Base-by-base conservation (phyloP, 1,284 basidiomycete genomes). In the Mycena sp. region DNA sequence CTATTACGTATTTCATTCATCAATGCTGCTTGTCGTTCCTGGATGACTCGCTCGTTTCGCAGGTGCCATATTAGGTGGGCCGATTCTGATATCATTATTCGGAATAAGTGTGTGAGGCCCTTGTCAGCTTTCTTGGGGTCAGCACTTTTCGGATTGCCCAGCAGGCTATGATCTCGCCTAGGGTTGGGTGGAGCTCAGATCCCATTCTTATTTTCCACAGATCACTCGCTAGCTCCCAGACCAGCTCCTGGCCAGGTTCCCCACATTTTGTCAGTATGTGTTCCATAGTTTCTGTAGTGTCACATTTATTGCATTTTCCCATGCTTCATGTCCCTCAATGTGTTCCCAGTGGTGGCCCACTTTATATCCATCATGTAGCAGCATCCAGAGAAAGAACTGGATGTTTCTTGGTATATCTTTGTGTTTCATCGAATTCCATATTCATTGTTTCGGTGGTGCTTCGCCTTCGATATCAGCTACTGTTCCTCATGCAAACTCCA, bases 131-230 rank as follows among this genome's bases (percentile, higher is more conserved):
- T 19, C 51, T 21, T 5, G 29, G 37, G 12, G 32, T 45, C 37
- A n/a, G n/a, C 16, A 6, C 17, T 37, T 43, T 41, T 9, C n/a
- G 30, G 10, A 28, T 40, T 4, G 26, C 41, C 6, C 40, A 38
- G 53, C 53, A 56, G 5, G 53, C 58, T 23, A 43, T 52, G 2
- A 45, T 37, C 1, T 19, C 21, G 25, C 56, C 23, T 4, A 64
- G 6, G 4, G 37, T 11, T 25, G 16, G 3, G 11, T 19, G 6
- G 23, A 62, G 60, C 17, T 44, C 30, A 3, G 25, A 16, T 1
- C 26, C 50, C 7, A 44, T 62, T 25, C 61, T 63, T 17, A 43
- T 46, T 3, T 29, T 17, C 71, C 69, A 73, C 3, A 73, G 25
- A 26, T 53, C n/a, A 28, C 45, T 41, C 3, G 49, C 48, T 10